Conservation (phyloP, 306 rosid genomes). For the Inga leiocalycina region DNA sequence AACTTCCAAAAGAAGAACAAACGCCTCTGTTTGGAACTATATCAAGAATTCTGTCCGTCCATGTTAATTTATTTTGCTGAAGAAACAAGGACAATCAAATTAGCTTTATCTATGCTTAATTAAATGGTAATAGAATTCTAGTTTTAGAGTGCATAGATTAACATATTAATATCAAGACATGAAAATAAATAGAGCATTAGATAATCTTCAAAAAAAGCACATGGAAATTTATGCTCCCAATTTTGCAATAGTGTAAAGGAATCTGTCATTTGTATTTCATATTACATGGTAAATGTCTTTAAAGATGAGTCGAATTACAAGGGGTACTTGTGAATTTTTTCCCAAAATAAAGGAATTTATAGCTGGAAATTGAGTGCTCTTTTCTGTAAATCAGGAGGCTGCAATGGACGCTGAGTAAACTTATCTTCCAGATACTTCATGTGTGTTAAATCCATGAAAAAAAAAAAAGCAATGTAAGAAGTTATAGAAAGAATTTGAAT, state of each 20-base stretch:
- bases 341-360: conserved; percentile 4
- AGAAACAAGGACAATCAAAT: too few species aligned
- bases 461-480: not conserved
- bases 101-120: too few species aligned
- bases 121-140: too few species aligned
- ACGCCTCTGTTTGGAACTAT: too few species aligned
- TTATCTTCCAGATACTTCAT: conserved; percentile 85
- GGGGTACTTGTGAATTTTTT: not conserved
- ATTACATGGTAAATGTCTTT: not conserved
- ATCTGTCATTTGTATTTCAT: not conserved
- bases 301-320: not conserved
- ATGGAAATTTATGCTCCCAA: not conserved
- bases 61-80: too few species aligned
- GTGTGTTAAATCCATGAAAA: not conserved
- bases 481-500: not conserved
- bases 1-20: too few species aligned
- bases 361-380: conserved; percentile 82
- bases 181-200: too few species aligned
- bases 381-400: conserved; percentile 61
- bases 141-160: too few species aligned
- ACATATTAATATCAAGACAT: too few species aligned
- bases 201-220: not conserved
- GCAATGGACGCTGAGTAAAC: conserved; percentile 72
- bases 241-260: not conserved
- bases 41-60: too few species aligned